Base-by-base conservation (phyloP, 2,329 filamentous ascomycete genomes). In the Aureobasidium sp. region DNA sequence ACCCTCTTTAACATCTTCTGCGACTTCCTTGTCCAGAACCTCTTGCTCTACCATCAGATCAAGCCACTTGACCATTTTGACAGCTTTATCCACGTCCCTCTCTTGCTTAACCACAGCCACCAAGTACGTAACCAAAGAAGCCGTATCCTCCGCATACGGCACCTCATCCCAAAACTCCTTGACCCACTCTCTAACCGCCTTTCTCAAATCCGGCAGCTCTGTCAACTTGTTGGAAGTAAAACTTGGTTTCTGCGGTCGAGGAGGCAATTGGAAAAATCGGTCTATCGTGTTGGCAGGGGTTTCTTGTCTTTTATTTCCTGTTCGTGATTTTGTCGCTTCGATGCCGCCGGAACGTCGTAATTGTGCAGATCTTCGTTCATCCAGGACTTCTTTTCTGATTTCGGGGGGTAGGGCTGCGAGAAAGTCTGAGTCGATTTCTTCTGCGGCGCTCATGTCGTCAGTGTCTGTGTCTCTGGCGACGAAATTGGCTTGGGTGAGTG, bases 351-450 rank as follows among this genome's bases (percentile, higher is more conserved):
- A 71, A 41, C 84, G 81, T 11, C 84, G 83, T 25, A 87, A 77
- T n/a, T 80, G 83, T 25, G 76, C 74, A 25, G 82, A 82, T 37
- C 80, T 81, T 69, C 92, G 86, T 68, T 96, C 89, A 25, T 84
- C 85, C 2, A 96, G 74, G 7, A 97, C 81, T 73, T 97, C 92
- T 16, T 77, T 79, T 13, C 89, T 85, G 50, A 96, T 82, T 50
- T 96, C 90, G 66, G 89, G 86, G 0, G 93, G 93, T 0, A 97
- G 78, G 16, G 91, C 91, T 1, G 87, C 85, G 3, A 97, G 84
- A 68, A 97, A 92, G 0, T 86, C 85, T 0, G 83, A 78, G 62
- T 90, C 87, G 3, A 90, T 74, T 45, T 82, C 79, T 51, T 80
- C 78, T 1, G 77, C 64, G 6, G 73, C 74, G 5, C 21, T 30